phyloP scores from a whole-genome alignment of 345 rosid species.

The Microthlaspi erraticum region DNA sequence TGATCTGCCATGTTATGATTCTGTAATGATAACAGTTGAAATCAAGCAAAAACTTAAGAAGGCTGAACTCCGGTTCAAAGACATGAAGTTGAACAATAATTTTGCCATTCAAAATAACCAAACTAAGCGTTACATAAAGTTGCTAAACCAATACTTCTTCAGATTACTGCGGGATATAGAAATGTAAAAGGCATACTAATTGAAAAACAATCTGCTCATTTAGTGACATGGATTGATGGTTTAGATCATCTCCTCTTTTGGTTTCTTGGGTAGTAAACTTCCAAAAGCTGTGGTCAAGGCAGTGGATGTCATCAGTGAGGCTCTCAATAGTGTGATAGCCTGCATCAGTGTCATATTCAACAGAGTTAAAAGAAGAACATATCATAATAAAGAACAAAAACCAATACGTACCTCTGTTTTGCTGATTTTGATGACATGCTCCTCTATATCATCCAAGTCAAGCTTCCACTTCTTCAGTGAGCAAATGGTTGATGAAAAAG shows the following conservation, averaged over 20 bases:
- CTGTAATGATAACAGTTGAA: too few species aligned
- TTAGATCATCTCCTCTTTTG: conserved; percentile 12
- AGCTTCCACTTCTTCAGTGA: conserved; percentile 1
- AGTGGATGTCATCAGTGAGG: conserved; percentile 20
- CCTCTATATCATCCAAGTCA: conserved; percentile 14
- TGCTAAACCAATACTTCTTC: too few species aligned
- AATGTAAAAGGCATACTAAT: too few species aligned
- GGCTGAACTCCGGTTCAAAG: too few species aligned
- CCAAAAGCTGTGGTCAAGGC: conserved; percentile 1
- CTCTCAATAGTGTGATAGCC: neutral
- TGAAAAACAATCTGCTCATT: too few species aligned
- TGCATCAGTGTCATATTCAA: neutral
- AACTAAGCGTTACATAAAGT: neutral
- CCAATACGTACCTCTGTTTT: neutral
- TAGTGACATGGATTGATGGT: neutral
- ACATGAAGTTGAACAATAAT: too few species aligned
- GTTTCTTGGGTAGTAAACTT: neutral
- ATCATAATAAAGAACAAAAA: neutral
- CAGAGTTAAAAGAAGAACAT: neutral
- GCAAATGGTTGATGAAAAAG: neutral
- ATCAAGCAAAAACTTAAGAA: too few species aligned
- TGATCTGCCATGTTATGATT: too few species aligned
- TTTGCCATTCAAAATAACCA: too few species aligned
- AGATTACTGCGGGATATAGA: too few species aligned
- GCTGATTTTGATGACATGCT: conserved; percentile 11